Conservation (phyloP, 306 rosid species). For the Corylus heterophylla region DNA sequence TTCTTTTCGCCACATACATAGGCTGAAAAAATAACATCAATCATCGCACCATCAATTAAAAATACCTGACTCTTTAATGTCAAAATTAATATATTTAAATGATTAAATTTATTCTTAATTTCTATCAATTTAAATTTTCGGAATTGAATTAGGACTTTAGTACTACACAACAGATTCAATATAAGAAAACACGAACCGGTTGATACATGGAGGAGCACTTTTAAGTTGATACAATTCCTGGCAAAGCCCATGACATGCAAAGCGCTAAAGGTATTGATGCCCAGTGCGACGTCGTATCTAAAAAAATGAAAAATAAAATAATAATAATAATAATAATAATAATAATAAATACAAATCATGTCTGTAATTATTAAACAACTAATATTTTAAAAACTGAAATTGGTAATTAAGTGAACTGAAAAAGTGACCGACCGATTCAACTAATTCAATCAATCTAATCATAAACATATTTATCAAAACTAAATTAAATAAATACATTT, state of each 20-base stretch:
- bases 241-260: slow-evolving; percentile 28
- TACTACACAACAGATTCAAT: too few species aligned
- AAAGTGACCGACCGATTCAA: too few species aligned
- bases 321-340: too few species aligned
- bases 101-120: too few species aligned
- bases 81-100: too few species aligned
- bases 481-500: too few species aligned
- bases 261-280: slow-evolving; percentile 38
- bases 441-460: too few species aligned
- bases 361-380: too few species aligned
- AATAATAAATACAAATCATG: background rate
- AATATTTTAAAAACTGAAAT: too few species aligned
- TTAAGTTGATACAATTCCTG: slow-evolving; percentile 26
- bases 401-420: too few species aligned
- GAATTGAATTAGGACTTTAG: too few species aligned
- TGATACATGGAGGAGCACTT: slow-evolving; percentile 39
- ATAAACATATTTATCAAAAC: too few species aligned
- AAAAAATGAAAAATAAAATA: background rate
- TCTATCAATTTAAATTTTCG: background rate
- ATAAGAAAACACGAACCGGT: slow-evolving; percentile 32
- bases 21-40: slow-evolving; percentile 26
- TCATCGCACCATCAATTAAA: background rate
- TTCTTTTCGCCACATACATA: slow-evolving; percentile 25
- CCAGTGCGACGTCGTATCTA: slow-evolving; percentile 41
- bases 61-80: background rate